phyloP scores from a whole-genome alignment of 2,329 filamentous ascomycete species.

The Colletotrichum nymphaeae region DNA sequence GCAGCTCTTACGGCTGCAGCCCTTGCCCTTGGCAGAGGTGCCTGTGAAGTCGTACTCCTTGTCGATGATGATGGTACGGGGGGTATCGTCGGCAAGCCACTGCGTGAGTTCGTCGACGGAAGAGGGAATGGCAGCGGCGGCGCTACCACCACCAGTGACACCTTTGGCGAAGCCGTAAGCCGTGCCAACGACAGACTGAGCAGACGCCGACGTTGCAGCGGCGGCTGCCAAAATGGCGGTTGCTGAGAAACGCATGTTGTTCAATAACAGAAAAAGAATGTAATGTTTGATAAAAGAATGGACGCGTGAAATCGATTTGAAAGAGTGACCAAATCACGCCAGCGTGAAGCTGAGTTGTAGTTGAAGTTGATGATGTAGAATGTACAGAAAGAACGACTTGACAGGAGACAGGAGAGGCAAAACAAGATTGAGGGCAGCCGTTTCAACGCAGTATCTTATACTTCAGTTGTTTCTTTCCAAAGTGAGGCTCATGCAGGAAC shows the following conservation, averaged over 20 bases:
- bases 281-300: constrained; percentile 6
- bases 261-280: not conserved
- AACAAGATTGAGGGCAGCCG: too few species aligned
- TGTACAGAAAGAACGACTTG: not conserved
- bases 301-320: constrained; percentile 15
- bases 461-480: too few species aligned
- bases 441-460: too few species aligned
- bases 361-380: not conserved
- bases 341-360: constrained; percentile 4
- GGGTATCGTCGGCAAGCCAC: constrained; percentile 42
- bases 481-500: too few species aligned
- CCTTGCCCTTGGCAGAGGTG: constrained; percentile 38
- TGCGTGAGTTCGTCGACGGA: constrained; percentile 56
- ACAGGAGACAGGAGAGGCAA: not conserved
- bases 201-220: constrained; percentile 38
- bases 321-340: constrained; percentile 13
- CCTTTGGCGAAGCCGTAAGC: constrained; percentile 47
- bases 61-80: constrained; percentile 41
- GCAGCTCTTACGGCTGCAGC: constrained; percentile 41
- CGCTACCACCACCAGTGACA: constrained; percentile 63
- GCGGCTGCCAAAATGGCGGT: constrained; percentile 24
- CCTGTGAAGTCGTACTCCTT: constrained; percentile 44
- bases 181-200: constrained; percentile 42
- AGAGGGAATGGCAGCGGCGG: constrained; percentile 54
- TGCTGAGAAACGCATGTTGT: constrained; percentile 50